Evolutionary conservation across 2,329 filamentous ascomycete genomes (phyloP).

Genomic region (Microdochium trichocladiopsis): DNA sequence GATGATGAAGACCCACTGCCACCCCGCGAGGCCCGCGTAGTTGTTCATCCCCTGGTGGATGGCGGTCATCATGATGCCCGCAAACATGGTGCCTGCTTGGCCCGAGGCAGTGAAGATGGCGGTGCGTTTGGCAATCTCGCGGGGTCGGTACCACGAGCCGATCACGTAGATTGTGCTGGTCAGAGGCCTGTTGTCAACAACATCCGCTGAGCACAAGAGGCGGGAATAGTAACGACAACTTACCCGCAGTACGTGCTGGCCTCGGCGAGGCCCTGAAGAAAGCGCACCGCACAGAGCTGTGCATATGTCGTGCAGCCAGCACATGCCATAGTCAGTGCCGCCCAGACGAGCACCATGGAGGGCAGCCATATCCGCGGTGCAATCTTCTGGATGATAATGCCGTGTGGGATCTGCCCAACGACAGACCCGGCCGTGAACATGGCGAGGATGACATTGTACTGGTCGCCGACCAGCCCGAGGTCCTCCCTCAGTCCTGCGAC

Average conservation of each 20-base stretch:
- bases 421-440: slow-evolving; percentile 21
- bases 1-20: slow-evolving; percentile 34
- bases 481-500: slow-evolving; percentile 31
- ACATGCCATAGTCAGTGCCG: slow-evolving; percentile 27
- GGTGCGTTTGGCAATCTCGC: slow-evolving; percentile 42
- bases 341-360: slow-evolving; percentile 38
- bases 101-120: slow-evolving; percentile 46
- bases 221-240: too few species aligned
- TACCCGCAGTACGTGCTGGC: slow-evolving; percentile 34
- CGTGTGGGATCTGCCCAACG: slow-evolving; percentile 34
- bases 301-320: slow-evolving; percentile 20
- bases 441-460: slow-evolving; percentile 35
- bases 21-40: slow-evolving; percentile 32
- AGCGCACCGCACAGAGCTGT: slow-evolving; percentile 30
- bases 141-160: slow-evolving; percentile 46
- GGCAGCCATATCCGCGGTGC: slow-evolving; percentile 39
- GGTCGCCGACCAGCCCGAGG: slow-evolving; percentile 25
- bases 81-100: slow-evolving; percentile 45
- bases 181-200: too few species aligned
- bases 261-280: slow-evolving; percentile 36
- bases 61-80: slow-evolving; percentile 46
- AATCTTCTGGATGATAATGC: slow-evolving; percentile 38
- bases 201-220: too few species aligned
- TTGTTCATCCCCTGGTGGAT: slow-evolving; percentile 28
- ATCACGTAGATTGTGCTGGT: slow-evolving; percentile 37